phyloP scores from a whole-genome alignment of 75 land plant species.

The Picea sitchensis region DNA sequence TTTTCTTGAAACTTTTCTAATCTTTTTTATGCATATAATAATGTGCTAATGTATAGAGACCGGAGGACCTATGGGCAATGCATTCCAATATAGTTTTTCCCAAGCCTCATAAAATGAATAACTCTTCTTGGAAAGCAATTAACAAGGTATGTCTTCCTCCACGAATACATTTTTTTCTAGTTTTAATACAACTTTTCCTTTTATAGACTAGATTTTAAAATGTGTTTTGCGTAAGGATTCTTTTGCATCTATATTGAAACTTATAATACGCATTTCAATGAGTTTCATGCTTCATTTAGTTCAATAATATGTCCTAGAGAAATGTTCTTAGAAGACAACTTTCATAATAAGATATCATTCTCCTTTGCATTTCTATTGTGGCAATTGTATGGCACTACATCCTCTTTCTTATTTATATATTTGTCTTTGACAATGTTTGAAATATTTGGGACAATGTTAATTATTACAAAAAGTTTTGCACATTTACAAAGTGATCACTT shows the following conservation, averaged over 20 bases:
- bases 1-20: not conserved
- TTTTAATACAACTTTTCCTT: not conserved
- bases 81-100: conserved; percentile 79
- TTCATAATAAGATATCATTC: too few relatives aligned
- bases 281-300: too few relatives aligned
- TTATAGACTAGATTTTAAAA: not conserved
- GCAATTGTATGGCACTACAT: too few relatives aligned
- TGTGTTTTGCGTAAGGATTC: not conserved
- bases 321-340: too few relatives aligned
- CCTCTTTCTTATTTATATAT: too few relatives aligned
- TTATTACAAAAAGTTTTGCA: too few relatives aligned
- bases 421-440: too few relatives aligned
- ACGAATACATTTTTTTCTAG: not conserved
- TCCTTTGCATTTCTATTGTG: too few relatives aligned
- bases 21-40: not conserved
- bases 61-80: conserved; percentile 90
- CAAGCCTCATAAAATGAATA: conserved; percentile 78
- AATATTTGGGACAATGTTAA: too few relatives aligned
- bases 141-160: conserved; percentile 53
- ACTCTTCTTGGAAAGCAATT: conserved; percentile 75
- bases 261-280: not conserved
- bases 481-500: too few relatives aligned
- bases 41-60: conserved; percentile 48
- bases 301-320: too few relatives aligned
- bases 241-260: not conserved